A percentile compares a stretch with the other conserved stretches of the same genome.
These are phyloP conservation scores for Lentithecium fluviatile DNA, from an alignment of 495 filamentous ascomycete species.

Conservation along the genomic window DNA sequence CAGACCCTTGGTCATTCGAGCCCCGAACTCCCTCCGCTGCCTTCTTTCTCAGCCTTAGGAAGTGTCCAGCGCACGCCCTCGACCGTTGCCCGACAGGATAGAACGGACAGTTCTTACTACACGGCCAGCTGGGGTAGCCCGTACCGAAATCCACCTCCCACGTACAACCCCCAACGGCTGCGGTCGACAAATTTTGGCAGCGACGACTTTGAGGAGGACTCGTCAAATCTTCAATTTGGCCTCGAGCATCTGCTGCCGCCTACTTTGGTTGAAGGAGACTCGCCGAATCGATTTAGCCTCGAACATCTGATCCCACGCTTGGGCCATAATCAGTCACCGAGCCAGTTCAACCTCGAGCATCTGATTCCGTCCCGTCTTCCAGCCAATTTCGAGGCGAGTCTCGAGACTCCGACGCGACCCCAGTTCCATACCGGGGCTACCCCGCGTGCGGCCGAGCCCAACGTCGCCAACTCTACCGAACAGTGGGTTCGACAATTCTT, in stretches of 20 bases:
- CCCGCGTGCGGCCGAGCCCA: slow-evolving; percentile 7
- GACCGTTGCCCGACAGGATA: slow-evolving; percentile 24
- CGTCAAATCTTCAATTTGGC: slow-evolving; percentile 40
- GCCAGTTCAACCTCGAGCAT: slow-evolving; percentile 37
- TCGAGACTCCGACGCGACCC: slow-evolving; percentile 31
- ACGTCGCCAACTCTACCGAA: slow-evolving; percentile 25
- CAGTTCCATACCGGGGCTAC: slow-evolving; percentile 11
- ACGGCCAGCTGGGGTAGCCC: slow-evolving; percentile 47
- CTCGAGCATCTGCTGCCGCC: slow-evolving; percentile 39
- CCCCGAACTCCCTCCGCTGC: slow-evolving; percentile 37
- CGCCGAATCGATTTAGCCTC: slow-evolving; percentile 38
- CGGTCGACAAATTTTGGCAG: slow-evolving; percentile 24
- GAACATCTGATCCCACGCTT: slow-evolving; percentile 37
- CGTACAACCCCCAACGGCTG: slow-evolving; percentile 24
- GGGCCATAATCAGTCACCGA: slow-evolving; percentile 29
- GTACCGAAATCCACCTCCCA: slow-evolving; percentile 38
- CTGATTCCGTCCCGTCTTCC: slow-evolving; percentile 42
- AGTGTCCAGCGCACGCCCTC: slow-evolving; percentile 32
- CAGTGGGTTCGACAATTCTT: slow-evolving; percentile 41
- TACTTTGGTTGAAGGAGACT: slow-evolving; percentile 30
- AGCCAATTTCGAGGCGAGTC: slow-evolving; percentile 2
- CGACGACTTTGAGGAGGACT: slow-evolving; percentile 41
- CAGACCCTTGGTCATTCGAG: slow-evolving; percentile 37
- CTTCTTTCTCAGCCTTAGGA: slow-evolving; percentile 27
- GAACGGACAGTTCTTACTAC: slow-evolving; percentile 39